Conservation (phyloP, 495 filamentous ascomycete species). For the Bathelium albidoporum region DNA sequence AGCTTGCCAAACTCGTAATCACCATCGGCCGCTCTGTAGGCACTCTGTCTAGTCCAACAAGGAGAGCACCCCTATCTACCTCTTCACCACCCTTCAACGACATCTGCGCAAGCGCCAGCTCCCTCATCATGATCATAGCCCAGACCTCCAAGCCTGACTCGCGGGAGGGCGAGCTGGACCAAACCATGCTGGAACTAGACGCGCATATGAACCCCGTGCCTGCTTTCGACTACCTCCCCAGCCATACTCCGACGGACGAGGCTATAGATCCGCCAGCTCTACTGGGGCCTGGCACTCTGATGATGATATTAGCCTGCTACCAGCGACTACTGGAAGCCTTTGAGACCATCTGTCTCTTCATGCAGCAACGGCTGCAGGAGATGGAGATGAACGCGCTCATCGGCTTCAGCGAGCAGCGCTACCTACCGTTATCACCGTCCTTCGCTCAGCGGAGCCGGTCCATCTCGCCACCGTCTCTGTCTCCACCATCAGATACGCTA, state of each 20-base stretch:
- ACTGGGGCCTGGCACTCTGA: not conserved
- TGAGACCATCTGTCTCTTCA: not conserved
- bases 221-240: not conserved
- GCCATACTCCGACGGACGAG: not conserved
- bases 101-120: not conserved
- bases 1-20: not conserved
- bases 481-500: not conserved
- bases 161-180: not conserved
- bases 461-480: not conserved
- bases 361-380: not conserved
- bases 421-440: not conserved
- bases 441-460: not conserved
- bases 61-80: not conserved
- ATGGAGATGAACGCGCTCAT: not conserved
- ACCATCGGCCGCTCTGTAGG: not conserved
- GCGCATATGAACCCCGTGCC: not conserved
- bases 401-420: not conserved
- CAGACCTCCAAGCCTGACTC: not conserved
- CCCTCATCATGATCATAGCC: not conserved
- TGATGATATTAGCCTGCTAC: not conserved
- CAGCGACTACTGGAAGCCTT: not conserved
- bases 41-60: not conserved
- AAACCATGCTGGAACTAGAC: not conserved
- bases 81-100: not conserved
- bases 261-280: not conserved